Evolutionary conservation across 768 basidiomycete species (phyloP), one percentile per base, ranked within the genome.

Genomic region (Cystofilobasidium macerans): DNA sequence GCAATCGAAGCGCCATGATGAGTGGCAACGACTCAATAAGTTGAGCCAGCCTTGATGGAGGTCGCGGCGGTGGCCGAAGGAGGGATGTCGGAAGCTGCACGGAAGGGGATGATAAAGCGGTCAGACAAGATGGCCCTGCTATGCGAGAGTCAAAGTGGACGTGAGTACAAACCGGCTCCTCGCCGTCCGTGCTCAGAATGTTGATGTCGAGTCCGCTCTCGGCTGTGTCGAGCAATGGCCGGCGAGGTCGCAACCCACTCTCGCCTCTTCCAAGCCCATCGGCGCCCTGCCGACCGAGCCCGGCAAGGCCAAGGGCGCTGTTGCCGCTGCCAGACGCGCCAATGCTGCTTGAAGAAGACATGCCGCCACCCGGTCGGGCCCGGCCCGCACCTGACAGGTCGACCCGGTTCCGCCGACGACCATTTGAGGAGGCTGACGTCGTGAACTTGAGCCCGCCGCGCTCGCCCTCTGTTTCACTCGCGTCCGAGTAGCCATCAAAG

Each of bases 171-270:
- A 42, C 65, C 0, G 65, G 65, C 32, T 67, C 65, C 18, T 67
- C 65, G 20, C 65, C 65, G 26, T 67, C 65, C 11, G 65, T 67
- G 43, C 59, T 61, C 4, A 67, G 36, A 3, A 67, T 45, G 45
- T 65, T 65, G 45, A 65, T 57, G 24, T 65, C 64, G 11, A 42
- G 26, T 18, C 58, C 58, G 28, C 58, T 60, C 58, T 60, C 58
- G 20, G 36, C 58, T 30, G 51, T 28, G 51, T 54, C 51, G 11
- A 54, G 14, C 8, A 32, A 26, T 16, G 51, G 51, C 51, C 26
- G 8, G 7, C 51, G 6, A 5, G 28, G 2, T 2, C 51, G 51
- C 8, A 47, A 13, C 22, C 20, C 22, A 9, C 22, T 47, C 9
- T 47, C 45, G 45, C 45, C 45, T 2, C 45, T n/a, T n/a, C 45